Evolutionary conservation across 345 rosid genomes (phyloP).

Genomic region (Erodium maritimum): DNA sequence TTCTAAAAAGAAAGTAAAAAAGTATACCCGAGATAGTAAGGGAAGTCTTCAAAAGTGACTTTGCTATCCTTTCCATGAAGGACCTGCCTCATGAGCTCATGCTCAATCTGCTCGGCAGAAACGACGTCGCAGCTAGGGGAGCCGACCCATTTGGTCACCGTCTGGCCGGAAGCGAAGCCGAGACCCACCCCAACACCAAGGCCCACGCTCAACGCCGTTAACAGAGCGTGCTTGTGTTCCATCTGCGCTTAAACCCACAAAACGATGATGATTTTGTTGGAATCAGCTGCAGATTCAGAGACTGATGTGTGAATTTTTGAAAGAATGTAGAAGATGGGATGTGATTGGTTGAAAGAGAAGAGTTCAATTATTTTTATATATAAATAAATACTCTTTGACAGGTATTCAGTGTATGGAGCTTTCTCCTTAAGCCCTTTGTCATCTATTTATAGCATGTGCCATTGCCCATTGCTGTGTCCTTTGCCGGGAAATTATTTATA

Average conservation of each 20-base stretch:
- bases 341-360: not conserved
- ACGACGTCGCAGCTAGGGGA: constrained; percentile 36
- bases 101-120: constrained; percentile 59
- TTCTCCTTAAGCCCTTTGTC: too few species aligned
- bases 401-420: too few species aligned
- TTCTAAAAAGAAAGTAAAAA: not conserved
- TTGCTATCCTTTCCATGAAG: constrained; percentile 52
- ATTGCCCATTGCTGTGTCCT: too few species aligned
- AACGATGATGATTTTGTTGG: not conserved
- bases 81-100: constrained; percentile 61
- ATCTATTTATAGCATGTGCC: too few species aligned
- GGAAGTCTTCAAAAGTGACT: constrained; percentile 72
- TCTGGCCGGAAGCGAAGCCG: constrained; percentile 73
- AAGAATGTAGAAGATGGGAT: not conserved
- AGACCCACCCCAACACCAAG: constrained; percentile 86
- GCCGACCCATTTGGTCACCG: constrained; percentile 39
- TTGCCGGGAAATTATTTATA: too few species aligned
- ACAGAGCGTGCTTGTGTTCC: constrained; percentile 64
- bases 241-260: constrained; percentile 16
- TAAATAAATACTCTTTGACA: too few species aligned
- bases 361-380: too few species aligned
- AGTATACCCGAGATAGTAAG: constrained; percentile 72
- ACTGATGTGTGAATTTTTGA: not conserved
- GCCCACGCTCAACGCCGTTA: constrained; percentile 78
- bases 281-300: not conserved